Conservation (phyloP, 1,139 yeast genomes). For the Yamadazyma spencermartinsiae region DNA sequence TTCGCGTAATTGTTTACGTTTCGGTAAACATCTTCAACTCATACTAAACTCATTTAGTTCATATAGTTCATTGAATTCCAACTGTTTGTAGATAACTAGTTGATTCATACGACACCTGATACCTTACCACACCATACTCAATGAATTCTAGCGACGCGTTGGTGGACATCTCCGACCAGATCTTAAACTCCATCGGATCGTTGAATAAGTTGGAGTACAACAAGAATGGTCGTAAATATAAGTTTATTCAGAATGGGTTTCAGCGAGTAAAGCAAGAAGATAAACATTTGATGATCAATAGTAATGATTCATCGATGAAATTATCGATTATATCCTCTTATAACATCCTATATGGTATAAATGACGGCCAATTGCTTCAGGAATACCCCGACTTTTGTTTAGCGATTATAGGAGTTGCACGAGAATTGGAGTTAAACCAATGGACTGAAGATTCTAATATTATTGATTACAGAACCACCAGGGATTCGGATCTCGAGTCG, state of each 20-base stretch:
- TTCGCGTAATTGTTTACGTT: neutral
- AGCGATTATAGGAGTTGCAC: slow-evolving; percentile 51
- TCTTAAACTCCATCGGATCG: slow-evolving; percentile 27
- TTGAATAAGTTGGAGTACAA: slow-evolving; percentile 44
- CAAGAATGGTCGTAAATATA: slow-evolving; percentile 53
- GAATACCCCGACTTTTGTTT: slow-evolving; percentile 46
- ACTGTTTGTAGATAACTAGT: slow-evolving; percentile 3
- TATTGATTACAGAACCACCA: slow-evolving; percentile 33
- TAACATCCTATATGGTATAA: slow-evolving; percentile 38
- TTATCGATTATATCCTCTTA: slow-evolving; percentile 46
- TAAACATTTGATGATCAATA: slow-evolving; percentile 48
- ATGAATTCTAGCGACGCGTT: slow-evolving; percentile 26
- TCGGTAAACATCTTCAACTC: neutral
- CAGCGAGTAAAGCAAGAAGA: slow-evolving; percentile 53
- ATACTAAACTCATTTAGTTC: neutral
- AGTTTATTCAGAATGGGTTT: slow-evolving; percentile 49
- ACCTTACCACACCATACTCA: neutral
- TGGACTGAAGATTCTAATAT: slow-evolving; percentile 55
- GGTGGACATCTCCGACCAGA: slow-evolving; percentile 26
- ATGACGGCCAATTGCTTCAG: slow-evolving; percentile 34
- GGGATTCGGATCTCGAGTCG: slow-evolving; percentile 1
- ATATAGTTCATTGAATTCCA: neutral
- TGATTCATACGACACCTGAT: neutral
- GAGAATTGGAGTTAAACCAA: slow-evolving; percentile 45
- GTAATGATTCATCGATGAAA: slow-evolving; percentile 33